Base-by-base conservation (phyloP, 805 yeast genomes). In the Yueomyces sp. region DNA sequence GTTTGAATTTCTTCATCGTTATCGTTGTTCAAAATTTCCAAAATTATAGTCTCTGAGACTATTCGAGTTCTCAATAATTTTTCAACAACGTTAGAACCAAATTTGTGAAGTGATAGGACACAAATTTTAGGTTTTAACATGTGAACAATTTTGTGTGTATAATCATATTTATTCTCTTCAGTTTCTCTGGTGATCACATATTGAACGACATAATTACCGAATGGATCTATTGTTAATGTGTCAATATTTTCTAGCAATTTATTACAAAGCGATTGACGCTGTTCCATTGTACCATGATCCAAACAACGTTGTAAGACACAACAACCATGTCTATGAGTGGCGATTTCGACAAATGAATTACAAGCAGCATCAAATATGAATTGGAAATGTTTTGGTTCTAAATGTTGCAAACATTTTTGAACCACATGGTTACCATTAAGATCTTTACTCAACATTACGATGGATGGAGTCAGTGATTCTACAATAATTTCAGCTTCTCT, bases 321-420 rank as follows among this genome's bases (percentile, higher is more conserved):
- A 66, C 98, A 92, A 5, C 97, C 98, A 58, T 92, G 97, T 56
- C 96, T 76, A 57, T 92, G 97, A 40, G 94, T 86, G 4, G 96
- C 94, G 45, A 92, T 85, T 45, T 78, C 81, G 36, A 79, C 71
- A 49, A 92, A 81, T 50, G 86, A 72, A 11, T 63, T 64, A 46
- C 80, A 70, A 3, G 92, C 92, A 19, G 95, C 82, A 56, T 87
- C 92, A 59, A 85, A 87, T 47, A 92, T 85, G 58, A 92, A 90
- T 59, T 88, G 92, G 51, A 84, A 74, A 45, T 84, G 81, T n/a
- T 65, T 68, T 2, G 82, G 69, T 29, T 65, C 60, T 53, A 92
- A 73, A 52, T 76, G 76, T 52, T 85, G 85, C 48, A 92, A 67
- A 60, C 95, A 85, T 64, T 86, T 88, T 60, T 92, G 98, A 42